Conservation (phyloP, 495 filamentous ascomycete genomes). For the Parathielavia appendiculata region DNA sequence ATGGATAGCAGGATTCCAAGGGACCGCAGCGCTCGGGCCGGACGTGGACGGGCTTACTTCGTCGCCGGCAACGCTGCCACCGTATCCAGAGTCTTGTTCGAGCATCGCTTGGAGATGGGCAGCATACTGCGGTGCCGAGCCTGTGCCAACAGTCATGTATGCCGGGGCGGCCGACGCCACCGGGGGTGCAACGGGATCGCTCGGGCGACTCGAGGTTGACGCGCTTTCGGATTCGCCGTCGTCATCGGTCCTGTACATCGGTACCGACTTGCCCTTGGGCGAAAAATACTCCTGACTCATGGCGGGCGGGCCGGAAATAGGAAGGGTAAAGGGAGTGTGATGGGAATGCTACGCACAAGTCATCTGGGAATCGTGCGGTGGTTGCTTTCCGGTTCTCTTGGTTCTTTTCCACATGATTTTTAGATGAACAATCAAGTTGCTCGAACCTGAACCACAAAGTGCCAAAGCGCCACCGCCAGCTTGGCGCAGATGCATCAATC, state of each 20-base stretch:
- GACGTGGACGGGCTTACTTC: conserved; percentile 38
- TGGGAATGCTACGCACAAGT: not conserved
- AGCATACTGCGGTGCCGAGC: conserved; percentile 68
- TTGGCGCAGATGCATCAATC: not conserved
- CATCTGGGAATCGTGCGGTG: conserved; percentile 7
- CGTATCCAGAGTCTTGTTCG: conserved; percentile 88
- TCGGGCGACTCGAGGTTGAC: conserved; percentile 13
- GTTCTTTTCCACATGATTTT: not conserved
- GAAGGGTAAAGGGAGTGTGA: conserved; percentile 4
- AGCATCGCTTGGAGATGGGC: conserved; percentile 63
- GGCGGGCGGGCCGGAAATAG: conserved; percentile 24
- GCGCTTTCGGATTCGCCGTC: conserved; percentile 21
- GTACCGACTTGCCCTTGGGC: conserved; percentile 34
- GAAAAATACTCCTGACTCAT: conserved; percentile 74
- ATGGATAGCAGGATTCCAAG: conserved; percentile 49
- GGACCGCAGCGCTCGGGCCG: conserved; percentile 21
- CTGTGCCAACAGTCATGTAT: conserved; percentile 85
- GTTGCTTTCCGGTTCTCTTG: not conserved
- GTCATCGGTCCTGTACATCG: conserved; percentile 18
- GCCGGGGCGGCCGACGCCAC: conserved; percentile 43
- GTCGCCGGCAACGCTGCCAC: conserved; percentile 58
- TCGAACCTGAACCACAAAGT: conserved; percentile 8
- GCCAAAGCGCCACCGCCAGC: not conserved
- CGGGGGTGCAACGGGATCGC: conserved; percentile 19
- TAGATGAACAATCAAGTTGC: conserved; percentile 11